Base-by-base conservation (phyloP, 768 basidiomycete species). In the Mycena chlorophos region DNA sequence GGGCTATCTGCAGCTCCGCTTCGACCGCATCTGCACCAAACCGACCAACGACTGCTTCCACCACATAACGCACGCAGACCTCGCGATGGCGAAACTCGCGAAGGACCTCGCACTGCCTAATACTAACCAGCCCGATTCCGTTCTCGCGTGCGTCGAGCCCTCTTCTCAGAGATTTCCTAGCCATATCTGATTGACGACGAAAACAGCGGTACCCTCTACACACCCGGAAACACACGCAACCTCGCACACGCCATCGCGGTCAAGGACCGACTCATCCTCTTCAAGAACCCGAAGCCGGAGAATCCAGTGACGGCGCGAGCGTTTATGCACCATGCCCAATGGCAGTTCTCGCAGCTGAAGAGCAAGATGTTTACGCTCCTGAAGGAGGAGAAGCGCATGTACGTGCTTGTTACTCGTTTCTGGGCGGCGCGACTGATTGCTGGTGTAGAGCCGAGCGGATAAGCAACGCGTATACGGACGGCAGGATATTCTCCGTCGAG, bases 401-500 rank as follows among this genome's bases (percentile, higher is more conserved):
- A 3, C 26, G 1, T 29, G n/a, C n/a, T n/a, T n/a, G n/a, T 45
- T 20, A 49, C 4, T 23, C 12, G 49, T 25, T 2, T 12, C 8
- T 20, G 6, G 12, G 8, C 26, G 5, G 20, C 8, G 16, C 20
- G 20, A 27, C 38, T 51, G 5, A 17, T 51, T 28, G 39, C 10
- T 20, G 1, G 51, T n/a, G 31, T 34, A 81, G 80, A 34, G 63
- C 70, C 37, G 60, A 64, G 3, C 73, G 75, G 37, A 72, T 84
- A 19, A 66, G 83, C 67, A 69, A 70, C 37, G 83, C 82, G 0
- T 86, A 87, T 62, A 65, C 58, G 3, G 72, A 81, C 23, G 80
- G 79, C 26, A 74, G 77, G 50, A 71, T 75, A 0, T 86, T 81
- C 60, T 86, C 84, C 0, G 66, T 84, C 22, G 77, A 86, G 30